These are phyloP conservation scores for Lactarius psammicola DNA, from an alignment of 768 basidiomycete genomes.

Conservation along the genomic window DNA sequence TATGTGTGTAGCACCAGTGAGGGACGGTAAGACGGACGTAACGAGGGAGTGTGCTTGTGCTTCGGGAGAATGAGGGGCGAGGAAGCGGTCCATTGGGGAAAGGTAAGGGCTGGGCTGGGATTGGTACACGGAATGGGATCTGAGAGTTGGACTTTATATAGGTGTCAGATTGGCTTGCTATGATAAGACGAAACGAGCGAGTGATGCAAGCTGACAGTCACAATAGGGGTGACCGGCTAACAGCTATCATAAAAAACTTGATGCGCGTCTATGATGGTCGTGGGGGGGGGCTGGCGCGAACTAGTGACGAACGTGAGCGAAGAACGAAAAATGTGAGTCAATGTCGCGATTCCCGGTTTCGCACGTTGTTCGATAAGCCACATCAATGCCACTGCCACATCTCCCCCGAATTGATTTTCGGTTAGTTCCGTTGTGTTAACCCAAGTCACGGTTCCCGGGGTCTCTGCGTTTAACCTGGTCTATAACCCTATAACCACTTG, in stretches of 20 bases:
- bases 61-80: constrained; percentile 72
- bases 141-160: constrained; percentile 14
- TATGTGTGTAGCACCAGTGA: not conserved
- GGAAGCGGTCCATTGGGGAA: constrained; percentile 60
- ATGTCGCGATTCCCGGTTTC: constrained; percentile 11
- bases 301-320: constrained; percentile 26
- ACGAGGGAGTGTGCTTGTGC: constrained; percentile 67
- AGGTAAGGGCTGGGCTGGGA: not conserved
- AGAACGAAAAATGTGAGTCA: not conserved
- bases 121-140: constrained; percentile 1
- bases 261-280: constrained; percentile 13
- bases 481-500: constrained; percentile 11
- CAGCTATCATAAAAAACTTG: not conserved
- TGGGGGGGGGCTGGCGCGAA: constrained; percentile 1
- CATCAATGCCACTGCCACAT: not conserved
- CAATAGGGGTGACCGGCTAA: not conserved
- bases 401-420: not conserved
- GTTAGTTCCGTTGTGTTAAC: constrained; percentile 2
- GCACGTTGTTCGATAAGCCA: constrained; percentile 27
- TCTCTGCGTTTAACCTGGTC: not conserved
- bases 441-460: not conserved
- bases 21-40: constrained; percentile 46
- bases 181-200: constrained; percentile 5
- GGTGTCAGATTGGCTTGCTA: not conserved
- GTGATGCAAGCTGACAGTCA: constrained; percentile 5